Percentiles rank a stretch among this genome's conserved stretches.
These are phyloP conservation scores for Penicillium odoratum DNA, from an alignment of 495 filamentous ascomycete genomes.

Conservation along the genomic window DNA sequence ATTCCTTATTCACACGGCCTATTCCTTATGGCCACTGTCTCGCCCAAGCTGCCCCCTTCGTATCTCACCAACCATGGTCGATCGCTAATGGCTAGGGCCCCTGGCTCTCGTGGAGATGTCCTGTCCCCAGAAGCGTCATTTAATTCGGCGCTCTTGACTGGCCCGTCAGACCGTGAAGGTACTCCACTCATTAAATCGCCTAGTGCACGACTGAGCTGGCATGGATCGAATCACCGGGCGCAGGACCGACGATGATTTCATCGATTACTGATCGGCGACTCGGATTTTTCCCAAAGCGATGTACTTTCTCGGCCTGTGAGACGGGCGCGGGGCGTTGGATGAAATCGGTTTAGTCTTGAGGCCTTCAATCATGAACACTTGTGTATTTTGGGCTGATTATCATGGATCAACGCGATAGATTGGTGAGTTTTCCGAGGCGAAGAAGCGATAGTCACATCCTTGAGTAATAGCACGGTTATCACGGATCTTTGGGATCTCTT, in stretches of 20 bases:
- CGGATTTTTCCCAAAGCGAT: background rate
- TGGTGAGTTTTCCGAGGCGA: background rate
- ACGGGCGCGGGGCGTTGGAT: background rate
- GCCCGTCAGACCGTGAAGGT: constrained; percentile 8
- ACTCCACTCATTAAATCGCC: constrained; percentile 17
- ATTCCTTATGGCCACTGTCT: constrained; percentile 4
- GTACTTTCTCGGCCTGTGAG: background rate
- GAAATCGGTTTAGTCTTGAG: background rate
- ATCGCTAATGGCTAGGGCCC: constrained; percentile 12
- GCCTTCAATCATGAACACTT: background rate
- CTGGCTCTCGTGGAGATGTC: constrained; percentile 24
- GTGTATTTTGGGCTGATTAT: background rate
- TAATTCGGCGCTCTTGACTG: constrained; percentile 25
- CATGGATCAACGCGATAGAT: background rate
- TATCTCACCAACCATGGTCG: constrained; percentile 22
- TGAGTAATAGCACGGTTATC: background rate
- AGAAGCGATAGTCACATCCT: background rate
- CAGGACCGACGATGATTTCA: constrained; percentile 24
- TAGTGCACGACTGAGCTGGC: constrained; percentile 13
- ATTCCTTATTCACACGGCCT: constrained; percentile 17
- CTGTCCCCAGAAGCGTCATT: constrained; percentile 30
- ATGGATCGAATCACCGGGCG: constrained; percentile 24
- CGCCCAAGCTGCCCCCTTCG: constrained; percentile 29
- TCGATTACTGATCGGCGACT: constrained; percentile 6
- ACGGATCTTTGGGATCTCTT: background rate